phyloP scores from a whole-genome alignment of 169 alveolate genomes.

The Perkinsus olseni region DNA sequence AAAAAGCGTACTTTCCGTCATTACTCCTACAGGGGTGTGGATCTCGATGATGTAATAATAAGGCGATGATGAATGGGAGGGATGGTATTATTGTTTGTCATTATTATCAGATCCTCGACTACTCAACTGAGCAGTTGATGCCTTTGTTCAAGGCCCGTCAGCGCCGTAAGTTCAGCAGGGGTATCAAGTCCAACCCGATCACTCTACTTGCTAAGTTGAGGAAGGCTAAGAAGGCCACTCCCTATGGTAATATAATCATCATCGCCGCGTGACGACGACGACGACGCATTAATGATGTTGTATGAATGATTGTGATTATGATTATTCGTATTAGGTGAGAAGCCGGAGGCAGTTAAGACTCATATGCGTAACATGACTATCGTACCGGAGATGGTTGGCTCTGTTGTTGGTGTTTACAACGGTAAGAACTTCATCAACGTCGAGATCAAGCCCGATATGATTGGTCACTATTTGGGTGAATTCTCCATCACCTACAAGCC shows the following conservation, averaged over 20 bases:
- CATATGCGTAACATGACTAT: constrained; percentile 86
- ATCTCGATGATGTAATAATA: constrained; percentile 74
- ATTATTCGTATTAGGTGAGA: constrained; percentile 76
- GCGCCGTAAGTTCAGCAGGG: constrained; percentile 83
- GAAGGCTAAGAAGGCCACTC: constrained; percentile 78
- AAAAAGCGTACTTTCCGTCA: constrained; percentile 95
- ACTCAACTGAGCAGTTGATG: constrained; percentile 80
- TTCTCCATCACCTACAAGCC: constrained; percentile 97
- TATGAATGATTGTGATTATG: not conserved
- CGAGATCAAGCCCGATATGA: constrained; percentile 98
- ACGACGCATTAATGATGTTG: too few relatives aligned
- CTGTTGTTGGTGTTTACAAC: constrained; percentile 93
- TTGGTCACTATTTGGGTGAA: constrained; percentile 98
- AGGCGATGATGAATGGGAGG: constrained; percentile 27
- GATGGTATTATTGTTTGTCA: too few relatives aligned
- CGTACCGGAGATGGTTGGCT: constrained; percentile 95
- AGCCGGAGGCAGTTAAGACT: constrained; percentile 90
- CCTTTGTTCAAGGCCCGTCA: constrained; percentile 89
- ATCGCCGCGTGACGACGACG: too few relatives aligned
- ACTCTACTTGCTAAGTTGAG: constrained; percentile 87
- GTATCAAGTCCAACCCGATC: constrained; percentile 74
- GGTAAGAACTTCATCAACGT: constrained; percentile 93
- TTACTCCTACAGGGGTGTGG: constrained; percentile 94
- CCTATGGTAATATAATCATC: constrained; percentile 60
- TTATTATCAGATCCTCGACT: constrained; percentile 23